Evolutionary conservation across 805 yeast species (phyloP), one percentile per base, ranked within the genome.

Genomic region (Saturnispora besseyi): DNA sequence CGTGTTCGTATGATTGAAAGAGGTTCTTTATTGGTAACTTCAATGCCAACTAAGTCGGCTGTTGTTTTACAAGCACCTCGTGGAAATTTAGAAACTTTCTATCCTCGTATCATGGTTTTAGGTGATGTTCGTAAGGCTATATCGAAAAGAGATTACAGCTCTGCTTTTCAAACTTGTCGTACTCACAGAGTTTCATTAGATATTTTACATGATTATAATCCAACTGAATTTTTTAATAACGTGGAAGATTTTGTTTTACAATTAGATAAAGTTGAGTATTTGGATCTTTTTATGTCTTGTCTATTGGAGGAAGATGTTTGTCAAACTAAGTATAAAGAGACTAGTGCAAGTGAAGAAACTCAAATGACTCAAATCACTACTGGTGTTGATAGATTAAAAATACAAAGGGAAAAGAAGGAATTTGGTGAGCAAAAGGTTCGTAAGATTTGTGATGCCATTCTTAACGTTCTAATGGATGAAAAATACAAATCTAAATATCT

Each of bases 1-100:
- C 79, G 97, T 67, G 75, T 84, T 13, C 79, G 99, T 59, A 79
- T 83, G 51, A 82, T 93, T 48, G 99, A 93, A 67, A 76, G 96
- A 56, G 98, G 99, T 1, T 88, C 97, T 0, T 58, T 85, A n/a
- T 66, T 93, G 44, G 87, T 91, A 0, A 73, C 89, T 37, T 79
- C 79, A 2, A 83, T 89, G 59, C 96, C 97, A 1, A 79, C 91
- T 0, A 84, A 79, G 49, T 81, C 89, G 50, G 76, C 90, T 0
- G 89, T 95, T 18, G 81, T 87, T 4, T 71, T 93, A 48, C 96
- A 93, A 65, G 96, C 96, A 4, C 95, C 95, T 52, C 78, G 99
- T 63, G 99, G 99, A 53, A 93, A 93, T 60, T 70, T 93, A 57
- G 99, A 93, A 65, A 89, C 98, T 0, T 85, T 93, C 18, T 82